Evolutionary conservation across 2,329 filamentous ascomycete species (phyloP).

Genomic region (Alternaria sp.): DNA sequence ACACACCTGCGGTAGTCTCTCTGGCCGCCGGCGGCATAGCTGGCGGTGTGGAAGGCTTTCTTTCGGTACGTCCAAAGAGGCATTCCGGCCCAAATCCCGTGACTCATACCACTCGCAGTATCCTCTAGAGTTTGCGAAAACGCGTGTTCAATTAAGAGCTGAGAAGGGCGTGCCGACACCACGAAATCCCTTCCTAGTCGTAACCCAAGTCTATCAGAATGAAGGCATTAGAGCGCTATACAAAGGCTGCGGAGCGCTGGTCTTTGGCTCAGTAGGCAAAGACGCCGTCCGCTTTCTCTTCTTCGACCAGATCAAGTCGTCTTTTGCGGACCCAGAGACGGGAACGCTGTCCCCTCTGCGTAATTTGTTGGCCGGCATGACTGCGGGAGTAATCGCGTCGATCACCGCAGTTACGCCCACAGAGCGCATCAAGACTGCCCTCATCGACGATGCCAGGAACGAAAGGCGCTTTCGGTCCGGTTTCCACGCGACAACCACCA

Average conservation of each 20-base stretch:
- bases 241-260: conserved; percentile 66
- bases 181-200: conserved; percentile 64
- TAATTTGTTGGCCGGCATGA: conserved; percentile 69
- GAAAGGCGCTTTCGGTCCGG: conserved; percentile 58
- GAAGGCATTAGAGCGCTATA: conserved; percentile 67
- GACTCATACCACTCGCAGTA: conserved; percentile 49
- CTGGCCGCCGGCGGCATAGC: conserved; percentile 48
- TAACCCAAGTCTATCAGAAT: conserved; percentile 60
- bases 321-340: conserved; percentile 61
- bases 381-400: conserved; percentile 66
- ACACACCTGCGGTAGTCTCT: conserved; percentile 47
- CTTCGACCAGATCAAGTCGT: conserved; percentile 69
- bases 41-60: conserved; percentile 48
- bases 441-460: conserved; percentile 66
- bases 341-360: conserved; percentile 62
- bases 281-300: conserved; percentile 70
- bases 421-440: conserved; percentile 71
- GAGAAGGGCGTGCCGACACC: conserved; percentile 54
- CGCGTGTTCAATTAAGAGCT: conserved; percentile 63
- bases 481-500: conserved; percentile 57
- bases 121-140: conserved; percentile 73
- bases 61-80: conserved; percentile 33
- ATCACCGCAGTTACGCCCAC: conserved; percentile 71
- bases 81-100: conserved; percentile 2
- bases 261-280: conserved; percentile 67